These are phyloP conservation scores for Suillus placidus DNA, from an alignment of 768 basidiomycete genomes.

Conservation along the genomic window DNA sequence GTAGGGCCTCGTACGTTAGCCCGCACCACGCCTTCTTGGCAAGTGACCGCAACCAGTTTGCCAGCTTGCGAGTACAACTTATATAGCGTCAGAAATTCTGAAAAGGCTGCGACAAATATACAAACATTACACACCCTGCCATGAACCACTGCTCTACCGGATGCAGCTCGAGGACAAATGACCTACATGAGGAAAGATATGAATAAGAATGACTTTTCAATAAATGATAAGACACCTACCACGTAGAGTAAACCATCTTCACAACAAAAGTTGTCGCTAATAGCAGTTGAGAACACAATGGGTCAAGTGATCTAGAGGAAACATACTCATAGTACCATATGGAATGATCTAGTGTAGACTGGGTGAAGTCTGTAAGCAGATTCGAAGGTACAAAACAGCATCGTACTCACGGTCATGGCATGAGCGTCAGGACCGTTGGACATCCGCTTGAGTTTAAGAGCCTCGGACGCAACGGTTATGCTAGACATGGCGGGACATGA, in stretches of 20 bases:
- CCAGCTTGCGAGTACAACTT: constrained; percentile 74
- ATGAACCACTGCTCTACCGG: constrained; percentile 69
- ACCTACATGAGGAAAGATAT: constrained; percentile 44
- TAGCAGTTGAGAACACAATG: constrained; percentile 9
- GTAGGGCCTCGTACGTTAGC: constrained; percentile 51
- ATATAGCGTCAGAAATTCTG: constrained; percentile 7
- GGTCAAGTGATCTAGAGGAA: background rate
- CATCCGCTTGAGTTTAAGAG: constrained; percentile 54
- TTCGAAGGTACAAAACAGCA: constrained; percentile 7
- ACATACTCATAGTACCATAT: constrained; percentile 78
- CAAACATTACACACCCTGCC: constrained; percentile 56
- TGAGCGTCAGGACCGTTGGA: constrained; percentile 52
- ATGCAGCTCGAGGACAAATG: constrained; percentile 60
- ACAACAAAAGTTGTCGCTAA: constrained; percentile 73
- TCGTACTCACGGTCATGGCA: constrained; percentile 61
- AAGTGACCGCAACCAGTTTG: constrained; percentile 69
- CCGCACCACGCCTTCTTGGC: constrained; percentile 80
- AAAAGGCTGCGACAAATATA: background rate
- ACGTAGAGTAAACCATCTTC: constrained; percentile 82
- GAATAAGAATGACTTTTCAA: background rate
- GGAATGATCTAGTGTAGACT: constrained; percentile 80
- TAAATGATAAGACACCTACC: constrained; percentile 42
- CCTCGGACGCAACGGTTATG: constrained; percentile 54
- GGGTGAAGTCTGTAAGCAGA: constrained; percentile 6
- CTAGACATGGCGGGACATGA: constrained; percentile 38